Evolutionary conservation across 176 grass and related monocot species (phyloP).

Genomic region (Saccharum officinarum): DNA sequence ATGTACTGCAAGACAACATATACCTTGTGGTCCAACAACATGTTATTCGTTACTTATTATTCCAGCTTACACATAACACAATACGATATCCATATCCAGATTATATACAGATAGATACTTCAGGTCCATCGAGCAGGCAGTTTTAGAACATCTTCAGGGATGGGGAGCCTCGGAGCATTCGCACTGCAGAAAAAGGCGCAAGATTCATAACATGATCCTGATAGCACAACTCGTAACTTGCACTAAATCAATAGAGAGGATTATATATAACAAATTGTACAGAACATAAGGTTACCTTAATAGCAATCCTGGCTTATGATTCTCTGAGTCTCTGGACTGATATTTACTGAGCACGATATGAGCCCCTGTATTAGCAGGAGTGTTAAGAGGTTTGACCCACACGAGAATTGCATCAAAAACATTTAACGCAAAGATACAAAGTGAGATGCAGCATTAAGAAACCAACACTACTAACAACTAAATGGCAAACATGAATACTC

Average conservation of each 20-base stretch:
- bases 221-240: not conserved
- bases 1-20: not conserved
- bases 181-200: constrained; percentile 7
- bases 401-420: not conserved
- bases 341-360: constrained; percentile 44
- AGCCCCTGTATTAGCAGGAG: constrained; percentile 37
- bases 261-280: not conserved
- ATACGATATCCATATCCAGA: not conserved
- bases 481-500: not conserved
- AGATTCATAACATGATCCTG: not conserved
- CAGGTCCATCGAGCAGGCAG: not conserved
- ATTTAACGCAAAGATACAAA: not conserved
- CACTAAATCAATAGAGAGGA: not conserved
- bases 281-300: constrained; percentile 21
- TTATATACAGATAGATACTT: constrained; percentile 14
- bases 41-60: not conserved
- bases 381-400: not conserved
- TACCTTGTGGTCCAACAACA: not conserved
- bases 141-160: not conserved
- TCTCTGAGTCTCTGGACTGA: constrained; percentile 43
- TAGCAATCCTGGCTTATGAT: constrained; percentile 61
- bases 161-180: not conserved
- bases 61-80: constrained; percentile 6
- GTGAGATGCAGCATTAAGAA: not conserved
- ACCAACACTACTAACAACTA: not conserved